Conservation (phyloP, 306 rosid species). For the Macrotyloma uniflorum region DNA sequence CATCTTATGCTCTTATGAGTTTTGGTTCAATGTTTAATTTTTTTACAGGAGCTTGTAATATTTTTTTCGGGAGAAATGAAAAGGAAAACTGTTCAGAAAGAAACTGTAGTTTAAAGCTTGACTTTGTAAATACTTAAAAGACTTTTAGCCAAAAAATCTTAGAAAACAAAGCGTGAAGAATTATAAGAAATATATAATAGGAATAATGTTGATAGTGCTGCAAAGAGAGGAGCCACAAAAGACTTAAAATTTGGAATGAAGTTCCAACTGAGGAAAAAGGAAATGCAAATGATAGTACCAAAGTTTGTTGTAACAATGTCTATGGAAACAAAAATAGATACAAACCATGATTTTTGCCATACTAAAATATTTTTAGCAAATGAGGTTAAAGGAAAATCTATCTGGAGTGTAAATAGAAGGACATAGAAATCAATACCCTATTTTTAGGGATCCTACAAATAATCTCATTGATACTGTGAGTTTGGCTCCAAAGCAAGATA, state of each 20-base stretch:
- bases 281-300: constrained; percentile 27
- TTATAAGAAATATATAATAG: constrained; percentile 63
- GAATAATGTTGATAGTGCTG: constrained; percentile 44
- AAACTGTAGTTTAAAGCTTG: constrained; percentile 33
- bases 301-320: background rate
- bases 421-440: background rate
- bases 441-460: constrained; percentile 16
- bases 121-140: constrained; percentile 25
- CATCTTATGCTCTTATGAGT: background rate
- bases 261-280: constrained; percentile 34
- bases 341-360: background rate
- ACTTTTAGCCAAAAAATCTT: constrained; percentile 23
- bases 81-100: constrained; percentile 69
- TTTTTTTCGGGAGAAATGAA: background rate
- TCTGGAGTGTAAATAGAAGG: background rate
- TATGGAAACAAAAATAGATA: background rate
- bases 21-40: constrained; percentile 1
- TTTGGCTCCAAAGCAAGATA: constrained; percentile 1
- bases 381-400: background rate
- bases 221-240: constrained; percentile 37
- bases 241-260: constrained; percentile 36
- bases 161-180: constrained; percentile 54
- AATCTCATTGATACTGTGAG: background rate
- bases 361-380: background rate
- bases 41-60: constrained; percentile 39